phyloP scores from a whole-genome alignment of 164 flowering plant genomes.

The Kingdonia uniflora region DNA sequence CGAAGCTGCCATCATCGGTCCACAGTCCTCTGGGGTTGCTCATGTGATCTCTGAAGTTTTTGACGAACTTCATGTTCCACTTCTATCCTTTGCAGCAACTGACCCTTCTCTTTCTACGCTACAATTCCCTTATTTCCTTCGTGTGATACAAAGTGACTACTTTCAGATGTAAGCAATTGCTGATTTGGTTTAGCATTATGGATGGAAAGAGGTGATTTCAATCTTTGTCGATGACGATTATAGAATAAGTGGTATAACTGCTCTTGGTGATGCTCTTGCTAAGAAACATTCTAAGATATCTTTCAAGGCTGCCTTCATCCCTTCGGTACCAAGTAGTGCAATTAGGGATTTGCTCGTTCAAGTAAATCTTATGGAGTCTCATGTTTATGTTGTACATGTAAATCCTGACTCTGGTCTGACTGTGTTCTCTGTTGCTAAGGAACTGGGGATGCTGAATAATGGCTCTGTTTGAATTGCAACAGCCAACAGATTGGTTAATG shows the following conservation, averaged over 20 bases:
- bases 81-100: conserved; percentile 75
- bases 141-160: conserved; percentile 66
- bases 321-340: conserved; percentile 30
- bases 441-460: conserved; percentile 47
- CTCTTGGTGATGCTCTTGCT: conserved; percentile 67
- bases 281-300: conserved; percentile 63
- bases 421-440: conserved; percentile 51
- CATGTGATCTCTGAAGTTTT: conserved; percentile 68
- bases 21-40: conserved; percentile 82
- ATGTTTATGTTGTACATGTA: conserved; percentile 71
- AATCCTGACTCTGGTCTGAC: conserved; percentile 66
- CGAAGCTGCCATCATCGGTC: conserved; percentile 72
- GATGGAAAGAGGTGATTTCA: conserved; percentile 82
- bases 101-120: conserved; percentile 77
- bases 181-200: conserved; percentile 44
- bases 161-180: conserved; percentile 82
- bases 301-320: conserved; percentile 59
- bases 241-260: conserved; percentile 70
- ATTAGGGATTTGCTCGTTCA: conserved; percentile 39
- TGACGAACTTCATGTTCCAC: conserved; percentile 74
- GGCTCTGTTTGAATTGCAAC: conserved; percentile 91
- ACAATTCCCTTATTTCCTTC: conserved; percentile 68
- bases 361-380: conserved; percentile 76
- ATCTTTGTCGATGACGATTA: conserved; percentile 82
- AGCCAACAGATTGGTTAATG: conserved; percentile 97